Conservation (phyloP, 78 protist species). For the Planoprotostelium fungivorum region DNA sequence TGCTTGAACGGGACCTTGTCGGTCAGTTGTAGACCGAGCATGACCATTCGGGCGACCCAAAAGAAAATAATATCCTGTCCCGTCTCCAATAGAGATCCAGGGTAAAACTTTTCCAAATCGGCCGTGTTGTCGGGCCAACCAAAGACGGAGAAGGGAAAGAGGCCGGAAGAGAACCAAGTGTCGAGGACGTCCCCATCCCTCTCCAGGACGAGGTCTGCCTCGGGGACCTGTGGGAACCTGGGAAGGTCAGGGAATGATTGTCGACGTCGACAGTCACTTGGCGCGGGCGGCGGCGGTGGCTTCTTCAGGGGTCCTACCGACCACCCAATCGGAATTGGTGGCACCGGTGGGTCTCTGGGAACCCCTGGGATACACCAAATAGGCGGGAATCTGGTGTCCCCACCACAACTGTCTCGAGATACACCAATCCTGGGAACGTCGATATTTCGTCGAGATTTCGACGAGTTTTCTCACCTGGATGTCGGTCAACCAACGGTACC, state of each 20-base stretch:
- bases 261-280: constrained; percentile 12
- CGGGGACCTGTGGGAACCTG: constrained; percentile 6
- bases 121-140: constrained; percentile 95
- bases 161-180: constrained; percentile 99
- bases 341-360: constrained; percentile 21
- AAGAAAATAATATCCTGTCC: constrained; percentile 99
- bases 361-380: constrained; percentile 33
- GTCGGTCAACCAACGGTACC: constrained; percentile 60
- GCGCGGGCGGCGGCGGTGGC: constrained; percentile 46
- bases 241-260: neutral
- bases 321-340: constrained; percentile 48
- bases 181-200: constrained; percentile 99
- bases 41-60: constrained; percentile 99
- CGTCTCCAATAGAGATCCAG: constrained; percentile 96
- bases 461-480: constrained; percentile 8
- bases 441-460: neutral
- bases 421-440: constrained; percentile 97
- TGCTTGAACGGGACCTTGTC: constrained; percentile 87
- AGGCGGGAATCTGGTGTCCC: constrained; percentile 99
- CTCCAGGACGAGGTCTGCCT: constrained; percentile 34
- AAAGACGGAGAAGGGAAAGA: constrained; percentile 96
- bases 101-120: constrained; percentile 82
- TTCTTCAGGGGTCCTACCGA: constrained; percentile 21
- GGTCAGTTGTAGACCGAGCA: constrained; percentile 87
- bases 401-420: constrained; percentile 99